Conservation (phyloP, 1,284 basidiomycete genomes). For the Mycena citricolor region DNA sequence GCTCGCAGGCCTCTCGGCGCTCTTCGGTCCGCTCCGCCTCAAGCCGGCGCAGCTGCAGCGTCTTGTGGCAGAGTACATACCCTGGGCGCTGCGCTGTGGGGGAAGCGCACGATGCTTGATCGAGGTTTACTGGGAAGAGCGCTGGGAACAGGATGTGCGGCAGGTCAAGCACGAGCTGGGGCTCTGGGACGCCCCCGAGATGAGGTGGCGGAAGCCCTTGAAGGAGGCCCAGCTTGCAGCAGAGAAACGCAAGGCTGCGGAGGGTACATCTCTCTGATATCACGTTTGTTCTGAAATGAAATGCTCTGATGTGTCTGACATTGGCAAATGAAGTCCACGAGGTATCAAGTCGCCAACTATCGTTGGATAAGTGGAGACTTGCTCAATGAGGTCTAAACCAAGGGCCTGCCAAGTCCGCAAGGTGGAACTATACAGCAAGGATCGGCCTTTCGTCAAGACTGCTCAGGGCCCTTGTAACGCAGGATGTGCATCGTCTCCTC, state of each 20-base stretch:
- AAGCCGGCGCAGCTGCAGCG: conserved; percentile 53
- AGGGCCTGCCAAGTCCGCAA: too few relatives aligned
- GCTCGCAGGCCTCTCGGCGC: conserved; percentile 80
- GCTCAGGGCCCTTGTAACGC: too few relatives aligned
- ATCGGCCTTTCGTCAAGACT: too few relatives aligned
- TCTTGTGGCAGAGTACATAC: conserved; percentile 78
- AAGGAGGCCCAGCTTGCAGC: conserved; percentile 53
- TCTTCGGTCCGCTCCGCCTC: conserved; percentile 72
- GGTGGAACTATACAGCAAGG: too few relatives aligned
- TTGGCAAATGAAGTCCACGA: neutral
- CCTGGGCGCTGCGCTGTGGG: conserved; percentile 88
- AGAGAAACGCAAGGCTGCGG: conserved; percentile 30
- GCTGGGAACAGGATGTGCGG: conserved; percentile 84
- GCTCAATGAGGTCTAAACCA: too few relatives aligned
- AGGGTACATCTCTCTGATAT: too few relatives aligned
- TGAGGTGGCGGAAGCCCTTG: conserved; percentile 62
- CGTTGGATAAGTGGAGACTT: too few relatives aligned
- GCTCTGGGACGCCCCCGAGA: conserved; percentile 74
- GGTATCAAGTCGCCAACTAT: too few relatives aligned
- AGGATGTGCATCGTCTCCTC: too few relatives aligned
- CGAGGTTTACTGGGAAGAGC: conserved; percentile 93
- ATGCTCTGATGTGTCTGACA: too few relatives aligned
- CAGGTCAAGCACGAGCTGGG: conserved; percentile 83
- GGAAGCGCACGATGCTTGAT: conserved; percentile 75
- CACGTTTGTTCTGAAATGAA: too few relatives aligned